Evolutionary conservation across 1,139 yeast species (phyloP), one percentile per base, ranked within the genome.

Genomic region (Schwanniomyces etchellsii): DNA sequence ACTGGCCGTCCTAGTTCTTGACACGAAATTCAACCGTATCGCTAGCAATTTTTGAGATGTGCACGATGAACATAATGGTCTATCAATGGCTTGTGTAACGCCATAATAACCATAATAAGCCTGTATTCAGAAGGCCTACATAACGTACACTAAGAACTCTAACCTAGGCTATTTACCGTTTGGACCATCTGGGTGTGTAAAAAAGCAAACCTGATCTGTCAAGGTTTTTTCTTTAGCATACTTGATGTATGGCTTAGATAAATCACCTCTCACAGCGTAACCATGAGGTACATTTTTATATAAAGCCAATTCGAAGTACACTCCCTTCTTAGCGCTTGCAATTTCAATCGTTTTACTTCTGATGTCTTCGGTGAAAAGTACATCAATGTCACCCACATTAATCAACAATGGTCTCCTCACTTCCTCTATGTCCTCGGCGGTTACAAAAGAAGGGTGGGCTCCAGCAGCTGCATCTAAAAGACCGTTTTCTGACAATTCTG

Each of bases 381-480:
- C 33, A 51, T 88, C 96, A 9, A 45, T 55, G 56, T 82, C 85
- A 28, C 94, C 91, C 36, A 84, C 85, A 22, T 82, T 65, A 39
- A 86, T 77, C 38, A 77, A 40, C 17, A 86, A 28, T 16, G 95
- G 95, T 40, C 68, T 73, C 22, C 39, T 33, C 39, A 85, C 54
- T 3, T 64, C 73, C 29, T 64, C 70, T 30, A 84, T 67, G 44
- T 82, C 93, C 17, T 77, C 86, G 18, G 70, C 66, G 6, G 68
- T 35, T 20, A 83, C 79, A 36, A 78, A 67, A 2, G 93, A 79
- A 9, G 96, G 96, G 54, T 88, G 96, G 10, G 89, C 91, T 36
- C 73, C 53, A 6, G 89, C 93, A 43, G 73, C 86, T 20, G 68
- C 81, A 37, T 77, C 70, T 17, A 74, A 53, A 16, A 56, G 43